These are phyloP conservation scores for Nemania sp. DNA, from an alignment of 2,329 filamentous ascomycete genomes.

Conservation along the genomic window DNA sequence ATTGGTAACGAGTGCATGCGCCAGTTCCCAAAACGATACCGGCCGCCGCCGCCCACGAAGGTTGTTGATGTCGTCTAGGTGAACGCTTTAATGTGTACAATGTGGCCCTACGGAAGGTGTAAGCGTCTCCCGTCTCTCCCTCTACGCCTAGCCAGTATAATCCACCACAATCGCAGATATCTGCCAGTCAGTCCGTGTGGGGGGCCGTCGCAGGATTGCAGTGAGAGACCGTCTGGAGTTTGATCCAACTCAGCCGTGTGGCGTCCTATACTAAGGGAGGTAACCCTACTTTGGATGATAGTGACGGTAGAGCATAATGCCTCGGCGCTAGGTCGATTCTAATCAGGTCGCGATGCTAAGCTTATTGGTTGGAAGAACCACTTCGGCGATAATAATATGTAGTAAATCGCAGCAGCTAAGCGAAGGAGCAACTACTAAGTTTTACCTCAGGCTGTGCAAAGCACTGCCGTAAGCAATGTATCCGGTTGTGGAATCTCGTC, in stretches of 20 bases:
- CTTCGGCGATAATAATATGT: background rate
- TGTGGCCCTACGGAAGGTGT: slow-evolving; percentile 4
- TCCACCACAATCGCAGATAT: slow-evolving; percentile 16
- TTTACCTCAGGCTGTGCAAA: background rate
- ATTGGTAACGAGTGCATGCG: slow-evolving; percentile 13
- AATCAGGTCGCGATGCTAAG: slow-evolving; percentile 14
- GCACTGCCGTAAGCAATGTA: slow-evolving; percentile 9
- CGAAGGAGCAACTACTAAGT: background rate
- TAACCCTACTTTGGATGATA: slow-evolving; percentile 25
- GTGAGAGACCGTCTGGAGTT: slow-evolving; percentile 7
- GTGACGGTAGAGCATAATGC: slow-evolving; percentile 32
- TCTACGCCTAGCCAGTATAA: background rate
- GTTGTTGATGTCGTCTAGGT: slow-evolving; percentile 11
- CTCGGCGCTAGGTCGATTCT: background rate
- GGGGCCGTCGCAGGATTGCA: slow-evolving; percentile 9
- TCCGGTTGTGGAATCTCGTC: slow-evolving; percentile 18
- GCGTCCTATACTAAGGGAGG: slow-evolving; percentile 15
- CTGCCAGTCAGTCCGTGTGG: slow-evolving; percentile 1
- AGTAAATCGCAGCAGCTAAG: slow-evolving; percentile 2
- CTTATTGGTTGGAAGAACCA: background rate
- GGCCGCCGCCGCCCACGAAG: background rate
- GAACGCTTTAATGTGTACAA: slow-evolving; percentile 6
- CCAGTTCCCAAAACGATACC: background rate
- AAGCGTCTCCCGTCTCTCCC: slow-evolving; percentile 7
- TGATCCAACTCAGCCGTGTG: slow-evolving; percentile 18